A percentile compares a stretch with the other conserved stretches of the same genome.
These are phyloP conservation scores for Saitozyma sp. DNA, from an alignment of 768 basidiomycete species.

Conservation along the genomic window DNA sequence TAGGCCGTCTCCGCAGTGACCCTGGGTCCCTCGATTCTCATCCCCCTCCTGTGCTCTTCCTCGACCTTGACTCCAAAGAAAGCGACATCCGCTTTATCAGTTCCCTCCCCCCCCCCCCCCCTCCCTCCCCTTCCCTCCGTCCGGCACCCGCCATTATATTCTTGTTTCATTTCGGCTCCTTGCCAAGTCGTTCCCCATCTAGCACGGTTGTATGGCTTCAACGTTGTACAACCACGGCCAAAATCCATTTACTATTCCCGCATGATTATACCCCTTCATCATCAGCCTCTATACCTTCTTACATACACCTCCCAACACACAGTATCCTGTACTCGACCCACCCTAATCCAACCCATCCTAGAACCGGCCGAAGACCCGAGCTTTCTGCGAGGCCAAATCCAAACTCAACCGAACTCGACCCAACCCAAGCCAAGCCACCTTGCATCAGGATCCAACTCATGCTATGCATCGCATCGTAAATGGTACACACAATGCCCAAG, in stretches of 20 bases:
- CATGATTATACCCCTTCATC: neutral
- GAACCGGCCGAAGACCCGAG: too few relatives aligned
- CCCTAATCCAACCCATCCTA: too few relatives aligned
- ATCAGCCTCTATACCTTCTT: too few relatives aligned
- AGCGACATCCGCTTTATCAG: too few relatives aligned
- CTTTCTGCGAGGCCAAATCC: too few relatives aligned
- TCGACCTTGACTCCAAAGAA: slow-evolving; percentile 4
- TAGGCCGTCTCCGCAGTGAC: neutral
- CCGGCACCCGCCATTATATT: neutral
- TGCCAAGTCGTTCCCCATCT: neutral
- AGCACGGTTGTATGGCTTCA: slow-evolving; percentile 3
- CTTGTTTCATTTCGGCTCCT: neutral
- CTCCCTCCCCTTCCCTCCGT: too few relatives aligned
- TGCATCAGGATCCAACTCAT: slow-evolving; percentile 16
- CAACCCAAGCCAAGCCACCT: neutral
- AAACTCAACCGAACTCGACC: neutral
- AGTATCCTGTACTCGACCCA: too few relatives aligned
- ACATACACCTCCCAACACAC: too few relatives aligned
- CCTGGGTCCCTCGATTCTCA: neutral
- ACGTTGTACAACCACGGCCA: slow-evolving; percentile 7
- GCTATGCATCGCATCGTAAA: slow-evolving; percentile 6
- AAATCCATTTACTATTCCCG: slow-evolving; percentile 1
- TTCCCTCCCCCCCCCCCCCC: too few relatives aligned
- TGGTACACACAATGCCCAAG: slow-evolving; percentile 1
- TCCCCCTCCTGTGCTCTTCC: neutral